A percentile compares a stretch with the other conserved stretches of the same genome.
These are phyloP conservation scores for Komagataella mondaviorum DNA, from an alignment of 805 yeast genomes.

Conservation along the genomic window DNA sequence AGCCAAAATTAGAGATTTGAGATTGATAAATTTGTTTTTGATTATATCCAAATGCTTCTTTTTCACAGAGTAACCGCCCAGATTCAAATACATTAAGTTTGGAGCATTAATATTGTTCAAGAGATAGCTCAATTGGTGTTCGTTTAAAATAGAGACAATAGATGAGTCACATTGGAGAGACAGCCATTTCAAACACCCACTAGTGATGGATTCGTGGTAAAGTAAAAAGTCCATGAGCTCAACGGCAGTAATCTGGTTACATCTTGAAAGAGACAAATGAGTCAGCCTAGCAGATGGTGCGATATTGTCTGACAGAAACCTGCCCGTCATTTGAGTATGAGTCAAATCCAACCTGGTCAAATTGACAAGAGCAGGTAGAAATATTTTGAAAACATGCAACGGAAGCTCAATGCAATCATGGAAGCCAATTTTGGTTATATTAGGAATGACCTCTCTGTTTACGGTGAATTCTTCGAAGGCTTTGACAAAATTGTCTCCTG, in stretches of 20 bases:
- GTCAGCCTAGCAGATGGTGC: slow-evolving; percentile 50
- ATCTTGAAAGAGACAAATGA: slow-evolving; percentile 56
- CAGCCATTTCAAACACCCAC: slow-evolving; percentile 31
- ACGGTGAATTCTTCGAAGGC: slow-evolving; percentile 37
- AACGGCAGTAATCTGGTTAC: slow-evolving; percentile 57
- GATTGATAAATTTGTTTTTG: slow-evolving; percentile 21
- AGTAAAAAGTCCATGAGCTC: slow-evolving; percentile 58
- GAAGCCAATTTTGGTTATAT: slow-evolving; percentile 43
- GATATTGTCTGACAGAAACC: slow-evolving; percentile 35
- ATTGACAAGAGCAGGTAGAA: slow-evolving; percentile 42
- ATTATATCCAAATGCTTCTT: slow-evolving; percentile 22
- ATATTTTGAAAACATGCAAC: slow-evolving; percentile 34
- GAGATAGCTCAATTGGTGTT: slow-evolving; percentile 27
- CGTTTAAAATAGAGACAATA: slow-evolving; percentile 35
- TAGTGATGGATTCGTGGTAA: slow-evolving; percentile 49
- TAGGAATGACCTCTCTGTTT: slow-evolving; percentile 8
- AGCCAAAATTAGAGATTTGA: slow-evolving; percentile 29
- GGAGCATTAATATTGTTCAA: slow-evolving; percentile 30
- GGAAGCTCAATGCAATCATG: slow-evolving; percentile 82
- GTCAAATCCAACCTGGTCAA: slow-evolving; percentile 64
- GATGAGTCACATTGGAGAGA: slow-evolving; percentile 40
- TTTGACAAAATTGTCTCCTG: slow-evolving; percentile 44
- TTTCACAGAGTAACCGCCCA: slow-evolving; percentile 39
- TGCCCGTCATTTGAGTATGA: slow-evolving; percentile 65
- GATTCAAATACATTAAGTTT: slow-evolving; percentile 29